These are phyloP conservation scores for Neurospora sp. DNA, from an alignment of 495 filamentous ascomycete genomes.

Conservation along the genomic window DNA sequence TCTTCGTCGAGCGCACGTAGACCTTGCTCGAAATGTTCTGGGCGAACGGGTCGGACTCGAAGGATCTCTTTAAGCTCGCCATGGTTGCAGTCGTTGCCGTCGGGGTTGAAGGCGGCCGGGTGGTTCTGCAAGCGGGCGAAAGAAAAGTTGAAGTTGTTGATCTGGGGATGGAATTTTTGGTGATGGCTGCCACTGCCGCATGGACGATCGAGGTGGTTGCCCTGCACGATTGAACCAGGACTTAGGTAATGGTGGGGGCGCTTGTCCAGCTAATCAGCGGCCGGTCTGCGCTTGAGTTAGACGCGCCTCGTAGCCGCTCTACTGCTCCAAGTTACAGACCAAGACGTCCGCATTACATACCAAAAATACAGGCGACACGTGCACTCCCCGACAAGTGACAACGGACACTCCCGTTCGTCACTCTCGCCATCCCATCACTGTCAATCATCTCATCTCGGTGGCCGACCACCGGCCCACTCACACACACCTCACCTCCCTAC, in stretches of 20 bases:
- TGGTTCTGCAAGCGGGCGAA: background rate
- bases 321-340: background rate
- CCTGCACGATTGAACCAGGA: background rate
- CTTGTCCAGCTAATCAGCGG: constrained; percentile 13
- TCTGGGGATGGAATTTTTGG: constrained; percentile 3
- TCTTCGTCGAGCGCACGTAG: constrained; percentile 85
- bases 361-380: background rate
- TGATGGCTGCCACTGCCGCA: constrained; percentile 1
- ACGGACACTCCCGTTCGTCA: background rate
- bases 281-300: constrained; percentile 5
- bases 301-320: background rate
- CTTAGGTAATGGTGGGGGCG: background rate
- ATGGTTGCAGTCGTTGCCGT: constrained; percentile 36
- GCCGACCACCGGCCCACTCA: background rate
- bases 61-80: constrained; percentile 78
- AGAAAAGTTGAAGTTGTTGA: constrained; percentile 3
- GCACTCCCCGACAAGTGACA: background rate
- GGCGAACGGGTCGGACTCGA: constrained; percentile 55
- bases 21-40: constrained; percentile 82
- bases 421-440: background rate
- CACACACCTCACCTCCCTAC: background rate
- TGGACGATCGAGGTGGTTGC: constrained; percentile 7
- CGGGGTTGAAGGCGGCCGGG: background rate
- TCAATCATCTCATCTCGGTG: background rate
- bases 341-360: background rate